Conservation (phyloP, 83 land plant species). For the Picea abies region DNA sequence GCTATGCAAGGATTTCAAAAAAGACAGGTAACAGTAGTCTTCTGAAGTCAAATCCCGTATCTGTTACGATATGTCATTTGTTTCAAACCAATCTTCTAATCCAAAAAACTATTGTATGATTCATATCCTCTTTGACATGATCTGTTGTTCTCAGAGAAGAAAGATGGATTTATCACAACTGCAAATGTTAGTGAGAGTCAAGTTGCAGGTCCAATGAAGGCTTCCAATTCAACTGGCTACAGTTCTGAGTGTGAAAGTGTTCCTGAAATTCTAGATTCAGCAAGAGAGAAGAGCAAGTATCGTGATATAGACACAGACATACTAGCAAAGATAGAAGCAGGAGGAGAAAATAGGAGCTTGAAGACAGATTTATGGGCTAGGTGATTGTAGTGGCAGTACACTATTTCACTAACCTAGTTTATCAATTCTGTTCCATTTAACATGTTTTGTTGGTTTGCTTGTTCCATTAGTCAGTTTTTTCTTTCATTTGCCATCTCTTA, state of each 20-base stretch:
- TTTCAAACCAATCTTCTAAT: neutral
- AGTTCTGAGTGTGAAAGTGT: conserved; percentile 9
- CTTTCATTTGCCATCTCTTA: no score
- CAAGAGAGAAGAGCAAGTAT: conserved; percentile 10
- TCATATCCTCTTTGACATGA: neutral
- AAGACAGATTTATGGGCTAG: conserved; percentile 28
- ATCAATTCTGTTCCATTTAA: neutral
- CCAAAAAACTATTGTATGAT: neutral
- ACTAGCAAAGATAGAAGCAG: conserved; percentile 16
- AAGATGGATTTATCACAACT: neutral
- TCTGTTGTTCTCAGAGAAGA: neutral
- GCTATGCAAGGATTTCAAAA: no score
- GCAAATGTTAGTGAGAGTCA: neutral
- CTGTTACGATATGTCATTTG: neutral
- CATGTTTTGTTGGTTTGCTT: neutral
- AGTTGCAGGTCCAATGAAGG: conserved; percentile 3
- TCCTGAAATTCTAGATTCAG: conserved; percentile 8
- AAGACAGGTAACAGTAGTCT: conserved; percentile 1
- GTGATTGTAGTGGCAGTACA: neutral
- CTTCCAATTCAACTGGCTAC: neutral
- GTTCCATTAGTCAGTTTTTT: neutral
- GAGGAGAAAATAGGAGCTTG: conserved; percentile 21
- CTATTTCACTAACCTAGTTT: neutral
- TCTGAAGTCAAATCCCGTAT: neutral
- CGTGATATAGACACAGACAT: conserved; percentile 15